Evolutionary conservation across 1,284 basidiomycete genomes (phyloP).

Genomic region (Golubevia pallescens): DNA sequence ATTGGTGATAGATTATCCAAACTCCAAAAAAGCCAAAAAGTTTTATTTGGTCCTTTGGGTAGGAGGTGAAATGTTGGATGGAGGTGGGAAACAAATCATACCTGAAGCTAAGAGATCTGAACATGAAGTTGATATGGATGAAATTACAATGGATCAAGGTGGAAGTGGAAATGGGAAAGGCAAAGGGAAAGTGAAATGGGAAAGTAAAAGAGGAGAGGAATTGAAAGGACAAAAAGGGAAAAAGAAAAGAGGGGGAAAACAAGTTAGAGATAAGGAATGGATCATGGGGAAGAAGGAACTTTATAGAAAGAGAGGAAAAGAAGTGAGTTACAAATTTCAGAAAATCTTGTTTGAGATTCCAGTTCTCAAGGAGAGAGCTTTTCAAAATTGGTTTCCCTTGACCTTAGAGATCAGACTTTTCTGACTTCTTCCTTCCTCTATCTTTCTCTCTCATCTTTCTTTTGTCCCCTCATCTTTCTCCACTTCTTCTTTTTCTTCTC

Average conservation of each 20-base stretch:
- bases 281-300: constrained; percentile 71
- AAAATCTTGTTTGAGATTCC: too few relatives aligned
- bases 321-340: too few relatives aligned
- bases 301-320: constrained; percentile 69
- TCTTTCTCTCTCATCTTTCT: too few relatives aligned
- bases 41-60: constrained; percentile 64
- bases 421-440: too few relatives aligned
- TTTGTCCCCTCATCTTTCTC: too few relatives aligned
- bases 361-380: too few relatives aligned
- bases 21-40: constrained; percentile 64
- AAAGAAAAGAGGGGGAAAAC: constrained; percentile 70
- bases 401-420: too few relatives aligned
- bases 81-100: constrained; percentile 66
- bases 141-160: constrained; percentile 75
- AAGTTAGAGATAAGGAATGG: constrained; percentile 67
- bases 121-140: constrained; percentile 65
- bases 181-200: constrained; percentile 68
- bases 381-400: too few relatives aligned
- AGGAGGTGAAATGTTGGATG: constrained; percentile 64
- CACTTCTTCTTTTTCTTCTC: not conserved
- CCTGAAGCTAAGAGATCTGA: constrained; percentile 42
- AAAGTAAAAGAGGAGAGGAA: constrained; percentile 70
- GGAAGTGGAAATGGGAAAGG: constrained; percentile 58
- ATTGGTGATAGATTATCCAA: constrained; percentile 82
- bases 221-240: too few relatives aligned